These are phyloP conservation scores for Penicillium nucicola DNA, from an alignment of 495 filamentous ascomycete species.

Conservation along the genomic window DNA sequence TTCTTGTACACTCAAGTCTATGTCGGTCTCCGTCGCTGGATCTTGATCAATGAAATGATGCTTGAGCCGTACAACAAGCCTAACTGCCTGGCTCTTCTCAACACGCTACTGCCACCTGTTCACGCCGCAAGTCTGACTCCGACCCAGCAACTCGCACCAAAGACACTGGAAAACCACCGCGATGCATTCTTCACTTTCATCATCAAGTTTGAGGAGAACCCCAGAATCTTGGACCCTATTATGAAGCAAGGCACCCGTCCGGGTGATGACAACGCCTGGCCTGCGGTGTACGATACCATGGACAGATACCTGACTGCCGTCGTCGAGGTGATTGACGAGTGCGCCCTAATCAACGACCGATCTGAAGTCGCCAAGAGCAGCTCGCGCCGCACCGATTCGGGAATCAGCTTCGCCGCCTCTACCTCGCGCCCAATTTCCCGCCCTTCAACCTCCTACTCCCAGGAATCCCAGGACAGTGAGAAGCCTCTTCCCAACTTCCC, in stretches of 20 bases:
- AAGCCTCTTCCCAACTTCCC: conserved; percentile 49
- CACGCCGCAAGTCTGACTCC: conserved; percentile 44
- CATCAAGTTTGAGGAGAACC: conserved; percentile 55
- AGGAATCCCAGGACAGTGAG: conserved; percentile 17
- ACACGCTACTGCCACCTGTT: conserved; percentile 67
- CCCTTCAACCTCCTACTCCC: neutral
- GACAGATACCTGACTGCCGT: conserved; percentile 58
- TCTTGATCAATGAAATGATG: conserved; percentile 68
- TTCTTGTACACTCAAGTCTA: conserved; percentile 63
- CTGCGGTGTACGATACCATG: conserved; percentile 49
- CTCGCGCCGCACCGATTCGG: conserved; percentile 49
- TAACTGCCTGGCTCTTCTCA: conserved; percentile 73
- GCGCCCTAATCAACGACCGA: conserved; percentile 46
- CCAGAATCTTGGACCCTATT: conserved; percentile 55
- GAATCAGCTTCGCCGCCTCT: conserved; percentile 55
- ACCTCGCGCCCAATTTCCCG: conserved; percentile 26
- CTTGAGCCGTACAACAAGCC: conserved; percentile 62
- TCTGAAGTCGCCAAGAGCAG: conserved; percentile 38
- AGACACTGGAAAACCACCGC: conserved; percentile 56
- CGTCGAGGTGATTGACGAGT: conserved; percentile 63
- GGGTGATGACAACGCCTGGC: conserved; percentile 57
- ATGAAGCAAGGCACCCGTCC: conserved; percentile 49
- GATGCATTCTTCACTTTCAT: conserved; percentile 68
- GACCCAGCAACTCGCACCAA: conserved; percentile 52
- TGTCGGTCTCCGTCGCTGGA: conserved; percentile 67